Evolutionary conservation across 1,139 yeast species (phyloP).

Genomic region (Debaryomycetaceae sp.): DNA sequence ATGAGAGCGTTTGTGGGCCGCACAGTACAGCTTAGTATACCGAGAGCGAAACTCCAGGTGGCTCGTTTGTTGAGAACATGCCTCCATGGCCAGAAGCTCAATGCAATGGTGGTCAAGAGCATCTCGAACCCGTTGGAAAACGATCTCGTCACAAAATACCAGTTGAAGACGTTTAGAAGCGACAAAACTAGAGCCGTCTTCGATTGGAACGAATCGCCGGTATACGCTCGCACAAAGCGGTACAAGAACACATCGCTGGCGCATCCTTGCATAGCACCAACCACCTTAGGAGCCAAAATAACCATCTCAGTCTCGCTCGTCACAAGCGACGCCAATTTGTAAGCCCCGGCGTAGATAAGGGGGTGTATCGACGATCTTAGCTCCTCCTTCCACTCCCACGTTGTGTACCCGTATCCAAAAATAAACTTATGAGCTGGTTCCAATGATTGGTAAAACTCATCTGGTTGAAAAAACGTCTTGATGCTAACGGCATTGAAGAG

Average conservation of each 20-base stretch:
- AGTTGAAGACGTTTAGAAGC: slow-evolving; percentile 73
- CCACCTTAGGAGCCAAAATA: slow-evolving; percentile 52
- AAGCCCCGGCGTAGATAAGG: slow-evolving; percentile 52
- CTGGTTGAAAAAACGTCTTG: slow-evolving; percentile 88
- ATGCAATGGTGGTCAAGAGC: slow-evolving; percentile 64
- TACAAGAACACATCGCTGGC: slow-evolving; percentile 64
- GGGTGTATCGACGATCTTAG: slow-evolving; percentile 83
- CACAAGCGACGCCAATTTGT: slow-evolving; percentile 16
- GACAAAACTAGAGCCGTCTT: slow-evolving; percentile 49
- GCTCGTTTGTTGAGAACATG: slow-evolving; percentile 13
- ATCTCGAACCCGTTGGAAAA: slow-evolving; percentile 85
- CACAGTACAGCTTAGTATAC: slow-evolving; percentile 58
- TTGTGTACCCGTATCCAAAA: slow-evolving; percentile 76
- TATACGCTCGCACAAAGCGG: slow-evolving; percentile 39
- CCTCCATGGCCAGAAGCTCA: slow-evolving; percentile 73
- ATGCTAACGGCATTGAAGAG: slow-evolving; percentile 61
- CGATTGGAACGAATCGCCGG: slow-evolving; percentile 38
- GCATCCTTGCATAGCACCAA: slow-evolving; percentile 70
- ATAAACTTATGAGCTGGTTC: slow-evolving; percentile 84
- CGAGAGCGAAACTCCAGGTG: slow-evolving; percentile 34
- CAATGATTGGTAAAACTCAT: slow-evolving; percentile 88
- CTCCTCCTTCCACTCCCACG: slow-evolving; percentile 92
- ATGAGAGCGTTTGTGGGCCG: slow-evolving; percentile 81
- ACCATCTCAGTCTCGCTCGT: slow-evolving; percentile 12
- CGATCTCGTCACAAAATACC: slow-evolving; percentile 77